These are phyloP conservation scores for Bertia moriformis DNA, from an alignment of 2,329 filamentous ascomycete genomes.

Conservation along the genomic window DNA sequence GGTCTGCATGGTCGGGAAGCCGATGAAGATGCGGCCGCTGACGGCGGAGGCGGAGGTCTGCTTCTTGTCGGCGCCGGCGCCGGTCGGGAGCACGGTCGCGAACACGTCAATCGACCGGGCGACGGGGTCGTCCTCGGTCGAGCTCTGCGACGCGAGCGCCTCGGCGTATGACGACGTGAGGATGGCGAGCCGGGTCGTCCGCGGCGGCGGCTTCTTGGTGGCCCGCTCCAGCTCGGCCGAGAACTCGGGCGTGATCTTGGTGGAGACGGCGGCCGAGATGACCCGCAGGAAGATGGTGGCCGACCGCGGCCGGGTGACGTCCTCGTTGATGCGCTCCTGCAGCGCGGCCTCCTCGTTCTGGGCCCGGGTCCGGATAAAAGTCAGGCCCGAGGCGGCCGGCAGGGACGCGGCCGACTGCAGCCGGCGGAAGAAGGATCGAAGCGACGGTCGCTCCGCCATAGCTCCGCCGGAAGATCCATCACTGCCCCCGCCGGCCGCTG, in stretches of 20 bases:
- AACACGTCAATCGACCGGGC: constrained; percentile 65
- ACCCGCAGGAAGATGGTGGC: constrained; percentile 80
- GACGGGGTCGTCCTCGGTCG: constrained; percentile 26
- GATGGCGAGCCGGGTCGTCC: constrained; percentile 70
- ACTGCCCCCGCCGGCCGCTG: constrained; percentile 28
- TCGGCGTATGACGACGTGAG: constrained; percentile 86
- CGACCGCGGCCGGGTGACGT: constrained; percentile 55
- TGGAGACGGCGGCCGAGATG: constrained; percentile 69
- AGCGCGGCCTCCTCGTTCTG: constrained; percentile 47
- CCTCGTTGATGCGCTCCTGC: constrained; percentile 51
- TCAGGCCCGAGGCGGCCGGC: no score
- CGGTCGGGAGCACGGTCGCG: constrained; percentile 71
- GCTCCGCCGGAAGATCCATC: constrained; percentile 33
- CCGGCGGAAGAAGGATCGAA: constrained; percentile 68
- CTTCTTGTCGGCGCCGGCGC: no score
- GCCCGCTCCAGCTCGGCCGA: constrained; percentile 80
- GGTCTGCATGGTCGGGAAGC: constrained; percentile 93
- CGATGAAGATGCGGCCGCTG: constrained; percentile 86
- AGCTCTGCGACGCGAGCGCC: constrained; percentile 47
- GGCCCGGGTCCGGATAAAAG: constrained; percentile 36
- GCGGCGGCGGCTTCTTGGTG: constrained; percentile 92
- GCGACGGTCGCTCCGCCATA: constrained; percentile 41
- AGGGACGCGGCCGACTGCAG: constrained; percentile 46
- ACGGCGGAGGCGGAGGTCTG: no score
- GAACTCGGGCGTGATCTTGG: constrained; percentile 58